Evolutionary conservation across 768 basidiomycete species (phyloP).

Genomic region (Tubosaeta sp.): DNA sequence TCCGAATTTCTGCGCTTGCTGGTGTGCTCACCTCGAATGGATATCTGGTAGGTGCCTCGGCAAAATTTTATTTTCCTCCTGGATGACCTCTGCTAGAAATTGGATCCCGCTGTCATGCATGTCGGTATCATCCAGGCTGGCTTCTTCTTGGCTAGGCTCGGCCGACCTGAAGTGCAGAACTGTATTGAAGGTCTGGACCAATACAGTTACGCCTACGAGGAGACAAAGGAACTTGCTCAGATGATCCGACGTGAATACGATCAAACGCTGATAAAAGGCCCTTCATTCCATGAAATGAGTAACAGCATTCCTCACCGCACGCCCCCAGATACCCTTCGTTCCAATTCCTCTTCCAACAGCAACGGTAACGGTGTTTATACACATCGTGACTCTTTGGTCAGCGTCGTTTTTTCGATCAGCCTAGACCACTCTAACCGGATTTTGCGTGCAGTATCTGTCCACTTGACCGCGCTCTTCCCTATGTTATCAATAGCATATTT

Average conservation of each 20-base stretch:
- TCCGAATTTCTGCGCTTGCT: conserved; percentile 85
- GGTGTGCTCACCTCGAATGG: conserved; percentile 83
- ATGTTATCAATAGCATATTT: conserved; percentile 28
- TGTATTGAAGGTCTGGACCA: conserved; percentile 86
- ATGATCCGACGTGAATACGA: conserved; percentile 54
- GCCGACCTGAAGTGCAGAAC: conserved; percentile 74
- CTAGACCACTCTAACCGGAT: conserved; percentile 10
- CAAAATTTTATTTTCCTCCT: conserved; percentile 3
- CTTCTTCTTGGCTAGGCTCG: conserved; percentile 73
- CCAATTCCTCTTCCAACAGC: conserved; percentile 12
- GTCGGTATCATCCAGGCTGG: conserved; percentile 84
- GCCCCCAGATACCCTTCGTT: conserved; percentile 14
- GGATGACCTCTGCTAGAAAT: conserved; percentile 40
- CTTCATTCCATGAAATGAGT: conserved; percentile 39
- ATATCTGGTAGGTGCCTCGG: conserved; percentile 58
- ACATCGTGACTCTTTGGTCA: conserved; percentile 21
- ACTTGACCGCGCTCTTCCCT: conserved; percentile 9
- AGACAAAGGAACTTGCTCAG: conserved; percentile 72
- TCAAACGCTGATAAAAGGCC: conserved; percentile 36
- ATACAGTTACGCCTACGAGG: conserved; percentile 85
- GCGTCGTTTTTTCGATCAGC: not conserved
- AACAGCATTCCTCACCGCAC: conserved; percentile 28
- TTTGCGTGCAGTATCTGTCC: conserved; percentile 22
- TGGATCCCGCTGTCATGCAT: conserved; percentile 88
- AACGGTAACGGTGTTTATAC: conserved; percentile 16